phyloP scores from a whole-genome alignment of 257 asterid genomes.

The Solanum clarkiae region DNA sequence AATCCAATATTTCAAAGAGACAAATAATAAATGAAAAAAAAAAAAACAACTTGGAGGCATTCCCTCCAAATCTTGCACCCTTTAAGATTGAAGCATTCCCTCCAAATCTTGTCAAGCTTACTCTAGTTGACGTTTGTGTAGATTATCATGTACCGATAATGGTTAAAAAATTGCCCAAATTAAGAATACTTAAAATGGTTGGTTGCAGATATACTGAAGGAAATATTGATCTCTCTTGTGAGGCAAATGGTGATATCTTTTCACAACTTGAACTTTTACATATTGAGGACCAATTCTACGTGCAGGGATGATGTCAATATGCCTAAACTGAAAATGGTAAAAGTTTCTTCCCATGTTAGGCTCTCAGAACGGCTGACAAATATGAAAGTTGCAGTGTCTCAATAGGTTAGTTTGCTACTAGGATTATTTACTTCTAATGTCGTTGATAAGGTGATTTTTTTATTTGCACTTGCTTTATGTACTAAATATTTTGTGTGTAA shows the following conservation, averaged over 20 bases:
- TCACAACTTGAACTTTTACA: constrained; percentile 1
- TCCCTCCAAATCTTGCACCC: too few species aligned
- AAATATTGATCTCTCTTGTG: not conserved
- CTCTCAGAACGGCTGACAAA: not conserved
- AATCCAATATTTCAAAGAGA: too few species aligned
- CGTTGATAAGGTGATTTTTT: not conserved
- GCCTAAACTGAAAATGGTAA: not conserved
- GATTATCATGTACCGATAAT: not conserved
- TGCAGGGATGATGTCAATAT: not conserved
- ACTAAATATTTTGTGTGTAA: not conserved
- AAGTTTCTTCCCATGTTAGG: not conserved
- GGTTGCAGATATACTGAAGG: not conserved
- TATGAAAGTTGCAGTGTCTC: not conserved
- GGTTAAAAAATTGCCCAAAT: not conserved
- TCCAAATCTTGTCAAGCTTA: not conserved
- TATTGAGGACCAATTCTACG: not conserved
- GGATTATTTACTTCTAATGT: not conserved
- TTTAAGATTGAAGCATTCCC: not conserved
- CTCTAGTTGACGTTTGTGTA: not conserved
- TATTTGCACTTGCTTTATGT: not conserved
- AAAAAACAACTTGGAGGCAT: too few species aligned
- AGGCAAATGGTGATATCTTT: not conserved
- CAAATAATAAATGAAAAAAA: too few species aligned
- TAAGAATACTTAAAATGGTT: not conserved
- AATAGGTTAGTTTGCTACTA: not conserved